Base-by-base conservation (phyloP, 2,329 filamentous ascomycete genomes). In the Venturia asperata region DNA sequence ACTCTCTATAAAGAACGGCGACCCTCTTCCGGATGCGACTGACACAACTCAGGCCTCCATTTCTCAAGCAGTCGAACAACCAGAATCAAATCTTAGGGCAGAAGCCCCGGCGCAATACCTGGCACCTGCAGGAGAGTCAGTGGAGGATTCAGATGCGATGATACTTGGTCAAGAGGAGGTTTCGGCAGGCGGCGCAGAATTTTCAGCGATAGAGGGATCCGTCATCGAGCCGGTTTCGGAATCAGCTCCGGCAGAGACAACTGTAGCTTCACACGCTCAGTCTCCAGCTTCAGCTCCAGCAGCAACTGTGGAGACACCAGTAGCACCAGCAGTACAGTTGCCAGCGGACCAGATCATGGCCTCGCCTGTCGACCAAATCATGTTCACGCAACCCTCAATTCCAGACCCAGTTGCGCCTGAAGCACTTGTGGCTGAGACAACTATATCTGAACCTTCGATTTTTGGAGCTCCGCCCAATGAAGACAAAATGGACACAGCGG, bases 51-150 rank as follows among this genome's bases (percentile, higher is more conserved):
- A 67, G 10, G 55, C 70, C 17, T 67, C 71, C 21, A 67, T 73
- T n/a, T 70, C 71, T 47, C 70, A 72, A 17, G 66, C 72, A 10
- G 68, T 74, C 27, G 72, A 74, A 21, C 69, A 72, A 58, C 68
- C 63, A 64, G 70, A 72, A 47, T 75, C 72, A 42, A 72, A 74
- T 67, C 65, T 74, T 30, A 65, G 72, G 65, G 67, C 74, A 43
- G 66, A 68, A 39, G 64, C 62, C 60, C 66, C 30, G 63, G 67
- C 30, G 27, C 52, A 58, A 58, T 58, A 58, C 30, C 52, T n/a
- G 27, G 52, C 52, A 58, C 52, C 67, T 30, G 62, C n/a, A 13
- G 41, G 55, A 63, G 62, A 47, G 45, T 24, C 62, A 11, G 62
- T 63, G 21, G 24, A 1, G 3, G 34, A 55, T 7, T 13, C 60